Conservation (phyloP, 202 grass and related monocot genomes). For the Dendrocalamus latiflorus region DNA sequence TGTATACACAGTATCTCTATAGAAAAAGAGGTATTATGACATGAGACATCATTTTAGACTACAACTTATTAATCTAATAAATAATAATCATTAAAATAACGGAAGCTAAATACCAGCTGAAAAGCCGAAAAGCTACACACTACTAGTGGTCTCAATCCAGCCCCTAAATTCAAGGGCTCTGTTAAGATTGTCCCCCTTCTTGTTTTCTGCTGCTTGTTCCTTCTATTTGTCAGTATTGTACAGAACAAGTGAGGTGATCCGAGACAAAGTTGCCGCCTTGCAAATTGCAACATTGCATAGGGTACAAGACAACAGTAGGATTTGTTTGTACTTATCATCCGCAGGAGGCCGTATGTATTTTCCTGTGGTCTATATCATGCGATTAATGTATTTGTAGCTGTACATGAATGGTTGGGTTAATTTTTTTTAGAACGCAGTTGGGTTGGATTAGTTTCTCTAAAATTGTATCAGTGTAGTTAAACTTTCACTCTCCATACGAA, state of each 20-base stretch:
- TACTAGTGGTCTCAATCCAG: constrained; percentile 19
- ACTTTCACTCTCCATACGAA: neutral
- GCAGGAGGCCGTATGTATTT: neutral
- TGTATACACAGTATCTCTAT: too few species aligned
- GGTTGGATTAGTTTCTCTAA: neutral
- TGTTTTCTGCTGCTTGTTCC: constrained; percentile 42
- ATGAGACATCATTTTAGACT: too few species aligned
- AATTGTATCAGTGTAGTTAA: neutral
- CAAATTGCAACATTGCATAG: constrained; percentile 4
- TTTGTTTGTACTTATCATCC: constrained; percentile 2
- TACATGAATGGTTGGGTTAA: neutral
- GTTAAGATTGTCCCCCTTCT: constrained; percentile 11
- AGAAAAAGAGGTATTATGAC: too few species aligned
- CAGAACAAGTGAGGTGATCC: constrained; percentile 6
- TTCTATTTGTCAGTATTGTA: constrained; percentile 30
- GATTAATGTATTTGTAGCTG: neutral
- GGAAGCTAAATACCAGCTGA: too few species aligned
- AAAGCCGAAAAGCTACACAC: too few species aligned
- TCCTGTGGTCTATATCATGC: neutral
- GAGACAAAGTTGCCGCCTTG: constrained; percentile 2
- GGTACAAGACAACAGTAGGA: neutral
- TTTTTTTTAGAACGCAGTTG: neutral
- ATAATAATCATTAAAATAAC: too few species aligned
- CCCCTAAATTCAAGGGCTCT: constrained; percentile 34
- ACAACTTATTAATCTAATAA: too few species aligned